A percentile compares a stretch with the other conserved stretches of the same genome.
Evolutionary conservation across 1,284 basidiomycete species (phyloP).

Genomic region (Hymenochaete sp.): DNA sequence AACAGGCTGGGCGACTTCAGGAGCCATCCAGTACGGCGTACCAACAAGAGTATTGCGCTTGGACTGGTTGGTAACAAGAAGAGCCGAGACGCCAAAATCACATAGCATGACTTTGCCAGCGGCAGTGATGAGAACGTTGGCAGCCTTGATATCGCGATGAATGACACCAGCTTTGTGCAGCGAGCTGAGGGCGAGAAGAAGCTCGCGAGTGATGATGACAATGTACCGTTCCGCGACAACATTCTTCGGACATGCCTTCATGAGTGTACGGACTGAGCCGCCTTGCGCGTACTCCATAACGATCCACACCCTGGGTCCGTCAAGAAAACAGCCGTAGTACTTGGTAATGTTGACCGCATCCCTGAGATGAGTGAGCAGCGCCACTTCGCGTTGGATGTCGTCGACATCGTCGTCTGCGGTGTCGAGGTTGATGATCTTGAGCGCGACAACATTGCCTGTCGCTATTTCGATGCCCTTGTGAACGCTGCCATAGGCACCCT

Average conservation of each 20-base stretch:
- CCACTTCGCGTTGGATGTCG: slow-evolving; percentile 95
- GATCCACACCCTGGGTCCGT: slow-evolving; percentile 96
- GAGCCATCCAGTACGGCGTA: slow-evolving; percentile 99
- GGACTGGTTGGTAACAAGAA: slow-evolving; percentile 77
- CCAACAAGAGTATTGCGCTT: slow-evolving; percentile 94
- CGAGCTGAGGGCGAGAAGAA: slow-evolving; percentile 77
- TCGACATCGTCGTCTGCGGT: slow-evolving; percentile 94
- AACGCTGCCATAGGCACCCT: slow-evolving; percentile 94
- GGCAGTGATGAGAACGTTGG: slow-evolving; percentile 86
- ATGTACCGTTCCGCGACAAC: slow-evolving; percentile 87
- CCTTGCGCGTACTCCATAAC: slow-evolving; percentile 98
- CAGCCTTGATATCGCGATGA: slow-evolving; percentile 94
- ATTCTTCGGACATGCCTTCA: slow-evolving; percentile 75
- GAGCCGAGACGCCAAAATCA: slow-evolving; percentile 95
- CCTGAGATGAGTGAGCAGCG: slow-evolving; percentile 82
- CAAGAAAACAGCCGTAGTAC: slow-evolving; percentile 93
- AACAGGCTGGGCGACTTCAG: slow-evolving; percentile 86
- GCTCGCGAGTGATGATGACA: slow-evolving; percentile 83
- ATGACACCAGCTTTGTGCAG: slow-evolving; percentile 93
- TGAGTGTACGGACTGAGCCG: slow-evolving; percentile 87
- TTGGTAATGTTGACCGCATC: slow-evolving; percentile 88
- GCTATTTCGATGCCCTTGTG: slow-evolving; percentile 84
- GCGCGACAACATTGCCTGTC: slow-evolving; percentile 81
- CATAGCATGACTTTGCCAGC: slow-evolving; percentile 87
- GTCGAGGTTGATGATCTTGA: slow-evolving; percentile 98